Conservation (phyloP, 352 stramenopile species). For the Globisporangium acanthophoron region DNA sequence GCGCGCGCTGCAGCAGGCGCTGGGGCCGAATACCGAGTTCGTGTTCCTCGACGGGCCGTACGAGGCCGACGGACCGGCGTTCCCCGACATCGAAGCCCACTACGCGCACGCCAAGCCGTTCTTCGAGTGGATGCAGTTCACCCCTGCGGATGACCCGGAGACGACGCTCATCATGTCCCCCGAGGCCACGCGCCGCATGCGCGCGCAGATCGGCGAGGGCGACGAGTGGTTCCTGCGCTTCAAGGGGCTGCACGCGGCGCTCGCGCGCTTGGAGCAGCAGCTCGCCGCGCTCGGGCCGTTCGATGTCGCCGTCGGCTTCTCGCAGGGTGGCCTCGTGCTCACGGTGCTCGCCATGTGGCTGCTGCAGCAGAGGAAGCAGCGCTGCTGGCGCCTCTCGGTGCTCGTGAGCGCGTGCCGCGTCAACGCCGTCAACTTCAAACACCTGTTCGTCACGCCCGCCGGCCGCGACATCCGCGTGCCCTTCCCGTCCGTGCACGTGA, state of each 20-base stretch:
- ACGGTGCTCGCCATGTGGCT: conserved; percentile 28
- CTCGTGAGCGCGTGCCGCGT: conserved; percentile 21
- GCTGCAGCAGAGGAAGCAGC: conserved; percentile 1
- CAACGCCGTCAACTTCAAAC: neutral
- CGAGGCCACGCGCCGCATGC: conserved; percentile 6
- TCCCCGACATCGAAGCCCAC: conserved; percentile 20
- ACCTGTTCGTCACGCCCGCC: conserved; percentile 13
- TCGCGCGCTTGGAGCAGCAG: conserved; percentile 28
- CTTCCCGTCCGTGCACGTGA: conserved; percentile 25
- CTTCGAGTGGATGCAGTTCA: conserved; percentile 30
- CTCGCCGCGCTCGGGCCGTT: conserved; percentile 26
- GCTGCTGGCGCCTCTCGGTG: conserved; percentile 34
- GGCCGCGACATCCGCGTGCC: conserved; percentile 10
- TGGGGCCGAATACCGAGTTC: conserved; percentile 31
- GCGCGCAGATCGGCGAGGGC: neutral
- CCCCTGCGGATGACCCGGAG: conserved; percentile 1
- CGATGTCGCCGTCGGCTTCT: conserved; percentile 46
- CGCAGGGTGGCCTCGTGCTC: conserved; percentile 32
- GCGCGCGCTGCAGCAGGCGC: conserved; percentile 24
- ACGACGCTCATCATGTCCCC: conserved; percentile 14
- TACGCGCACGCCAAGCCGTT: conserved; percentile 27
- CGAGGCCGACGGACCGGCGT: conserved; percentile 23
- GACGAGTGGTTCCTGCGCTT: conserved; percentile 19
- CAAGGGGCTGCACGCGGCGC: conserved; percentile 20
- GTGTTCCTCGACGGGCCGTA: conserved; percentile 35